A percentile compares a stretch with the other conserved stretches of the same genome.
Conservation (phyloP, 2,329 filamentous ascomycete species). For the Alternaria dauci region DNA sequence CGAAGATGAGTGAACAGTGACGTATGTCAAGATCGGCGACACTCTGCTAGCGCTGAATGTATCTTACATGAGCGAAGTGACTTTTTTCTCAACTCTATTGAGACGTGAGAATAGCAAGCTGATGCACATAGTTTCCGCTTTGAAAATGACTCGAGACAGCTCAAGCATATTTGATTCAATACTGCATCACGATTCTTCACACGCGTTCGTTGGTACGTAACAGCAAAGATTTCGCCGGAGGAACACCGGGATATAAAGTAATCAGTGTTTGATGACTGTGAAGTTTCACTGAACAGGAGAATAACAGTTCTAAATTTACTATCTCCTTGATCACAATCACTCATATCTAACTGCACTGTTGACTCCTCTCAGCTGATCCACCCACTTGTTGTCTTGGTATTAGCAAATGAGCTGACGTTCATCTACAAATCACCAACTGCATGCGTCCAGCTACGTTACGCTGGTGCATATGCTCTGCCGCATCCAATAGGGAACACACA, state of each 20-base stretch:
- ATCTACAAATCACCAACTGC: background rate
- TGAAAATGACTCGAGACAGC: background rate
- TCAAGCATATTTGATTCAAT: background rate
- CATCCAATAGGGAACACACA: background rate
- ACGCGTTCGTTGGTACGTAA: background rate
- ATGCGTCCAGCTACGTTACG: background rate
- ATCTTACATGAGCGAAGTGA: background rate
- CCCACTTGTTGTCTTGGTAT: background rate
- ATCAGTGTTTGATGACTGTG: background rate
- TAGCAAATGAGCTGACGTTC: background rate
- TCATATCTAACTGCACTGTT: background rate
- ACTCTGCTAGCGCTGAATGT: background rate
- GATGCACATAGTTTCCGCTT: background rate
- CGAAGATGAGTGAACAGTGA: background rate
- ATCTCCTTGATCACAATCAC: background rate
- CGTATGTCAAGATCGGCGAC: constrained; percentile 3
- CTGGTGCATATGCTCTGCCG: background rate
- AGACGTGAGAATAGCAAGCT: background rate
- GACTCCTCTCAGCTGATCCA: background rate
- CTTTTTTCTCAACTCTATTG: background rate
- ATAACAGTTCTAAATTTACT: background rate
- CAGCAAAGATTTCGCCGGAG: background rate
- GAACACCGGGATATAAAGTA: background rate
- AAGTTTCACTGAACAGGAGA: background rate
- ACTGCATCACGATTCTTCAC: background rate